Evolutionary conservation across 192 early-diverging fungal species (phyloP).

Genomic region (Neocallimastix lanati): DNA sequence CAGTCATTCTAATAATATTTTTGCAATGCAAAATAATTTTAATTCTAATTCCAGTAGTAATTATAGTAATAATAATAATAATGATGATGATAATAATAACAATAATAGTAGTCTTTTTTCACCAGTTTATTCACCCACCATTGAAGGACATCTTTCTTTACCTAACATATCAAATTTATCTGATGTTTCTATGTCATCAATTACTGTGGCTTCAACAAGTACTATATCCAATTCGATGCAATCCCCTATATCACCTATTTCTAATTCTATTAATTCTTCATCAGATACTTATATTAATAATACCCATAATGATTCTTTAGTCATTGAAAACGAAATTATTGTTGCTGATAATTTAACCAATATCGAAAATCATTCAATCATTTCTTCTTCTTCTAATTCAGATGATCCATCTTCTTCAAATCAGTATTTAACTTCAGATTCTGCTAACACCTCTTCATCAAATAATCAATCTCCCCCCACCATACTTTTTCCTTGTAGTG

Average conservation of each 20-base stretch:
- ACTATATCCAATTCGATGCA: background rate
- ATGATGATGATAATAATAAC: too few relatives aligned
- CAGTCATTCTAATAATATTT: background rate
- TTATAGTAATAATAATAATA: background rate
- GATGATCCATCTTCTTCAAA: background rate
- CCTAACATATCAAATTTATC: background rate
- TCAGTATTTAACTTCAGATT: background rate
- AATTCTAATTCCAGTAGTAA: background rate
- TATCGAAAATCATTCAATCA: background rate
- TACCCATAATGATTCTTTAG: background rate
- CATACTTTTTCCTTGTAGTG: conserved; percentile 9
- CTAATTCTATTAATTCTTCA: background rate
- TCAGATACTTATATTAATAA: background rate
- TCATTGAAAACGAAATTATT: background rate
- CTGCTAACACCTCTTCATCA: background rate
- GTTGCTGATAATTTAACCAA: background rate
- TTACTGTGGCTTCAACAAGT: background rate
- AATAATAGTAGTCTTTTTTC: too few relatives aligned
- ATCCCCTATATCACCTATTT: background rate
- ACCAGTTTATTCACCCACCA: background rate
- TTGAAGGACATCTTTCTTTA: background rate
- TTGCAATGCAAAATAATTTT: background rate
- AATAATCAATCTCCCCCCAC: background rate
- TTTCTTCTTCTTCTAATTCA: background rate
- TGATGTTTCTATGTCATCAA: background rate